phyloP scores from a whole-genome alignment of 305 asterid genomes.

The Solanum aculeatissimum region DNA sequence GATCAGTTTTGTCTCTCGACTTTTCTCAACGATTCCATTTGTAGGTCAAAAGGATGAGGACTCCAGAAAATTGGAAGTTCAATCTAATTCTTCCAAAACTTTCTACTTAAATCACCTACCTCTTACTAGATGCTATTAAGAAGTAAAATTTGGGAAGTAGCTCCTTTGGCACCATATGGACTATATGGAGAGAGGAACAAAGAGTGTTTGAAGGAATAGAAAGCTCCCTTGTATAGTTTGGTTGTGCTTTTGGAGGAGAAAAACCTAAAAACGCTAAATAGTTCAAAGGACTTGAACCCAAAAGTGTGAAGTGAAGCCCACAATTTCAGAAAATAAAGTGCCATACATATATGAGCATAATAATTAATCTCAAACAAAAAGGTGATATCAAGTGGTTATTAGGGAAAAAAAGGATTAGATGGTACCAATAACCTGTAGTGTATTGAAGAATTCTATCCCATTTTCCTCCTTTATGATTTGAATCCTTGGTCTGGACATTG shows the following conservation, averaged over 20 bases:
- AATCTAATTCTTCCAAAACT: not conserved
- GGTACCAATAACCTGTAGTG: not conserved
- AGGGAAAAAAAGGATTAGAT: not conserved
- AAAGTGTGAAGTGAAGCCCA: not conserved
- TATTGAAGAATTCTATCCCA: not conserved
- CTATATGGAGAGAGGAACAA: not conserved
- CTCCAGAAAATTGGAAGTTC: not conserved
- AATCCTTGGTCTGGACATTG: not conserved
- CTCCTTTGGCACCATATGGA: not conserved
- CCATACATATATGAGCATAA: not conserved
- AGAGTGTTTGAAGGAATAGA: not conserved
- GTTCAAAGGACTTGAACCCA: not conserved
- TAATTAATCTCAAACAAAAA: not conserved
- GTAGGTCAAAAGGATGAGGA: not conserved
- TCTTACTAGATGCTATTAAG: not conserved
- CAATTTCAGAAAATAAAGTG: not conserved
- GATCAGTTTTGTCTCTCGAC: not conserved
- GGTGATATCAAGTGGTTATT: not conserved
- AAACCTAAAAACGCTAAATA: not conserved
- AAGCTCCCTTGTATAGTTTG: not conserved
- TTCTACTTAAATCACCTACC: not conserved
- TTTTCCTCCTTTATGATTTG: not conserved
- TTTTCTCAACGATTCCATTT: not conserved
- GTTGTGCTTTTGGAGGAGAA: not conserved
- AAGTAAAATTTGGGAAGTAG: not conserved